phyloP scores from a whole-genome alignment of 148 eudicot genomes.

The Cornus controversa region DNA sequence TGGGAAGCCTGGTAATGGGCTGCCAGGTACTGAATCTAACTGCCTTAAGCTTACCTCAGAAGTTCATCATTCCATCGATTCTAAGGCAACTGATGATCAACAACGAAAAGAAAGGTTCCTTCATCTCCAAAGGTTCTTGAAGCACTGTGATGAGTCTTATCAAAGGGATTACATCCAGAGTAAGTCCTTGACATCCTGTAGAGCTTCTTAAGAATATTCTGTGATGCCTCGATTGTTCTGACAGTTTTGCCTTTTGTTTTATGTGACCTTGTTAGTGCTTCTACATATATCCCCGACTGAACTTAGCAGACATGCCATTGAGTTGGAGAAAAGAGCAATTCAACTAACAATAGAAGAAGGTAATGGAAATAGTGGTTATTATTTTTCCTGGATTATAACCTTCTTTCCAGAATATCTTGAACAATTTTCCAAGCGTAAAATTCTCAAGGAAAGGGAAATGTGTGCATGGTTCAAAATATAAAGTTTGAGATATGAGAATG shows the following conservation, averaged over 20 bases:
- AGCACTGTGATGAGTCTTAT: slow-evolving; percentile 32
- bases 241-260: slow-evolving; percentile 9
- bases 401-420: too few relatives aligned
- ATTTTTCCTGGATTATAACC: not conserved
- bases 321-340: slow-evolving; percentile 43
- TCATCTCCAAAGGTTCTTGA: slow-evolving; percentile 38
- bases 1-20: slow-evolving; percentile 23
- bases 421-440: too few relatives aligned
- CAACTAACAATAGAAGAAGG: slow-evolving; percentile 49
- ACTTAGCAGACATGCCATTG: slow-evolving; percentile 42
- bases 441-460: too few relatives aligned
- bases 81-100: slow-evolving; percentile 21
- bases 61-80: slow-evolving; percentile 7
- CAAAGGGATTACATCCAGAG: slow-evolving; percentile 29
- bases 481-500: too few relatives aligned
- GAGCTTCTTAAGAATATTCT: not conserved
- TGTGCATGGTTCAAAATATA: too few relatives aligned
- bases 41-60: slow-evolving; percentile 22
- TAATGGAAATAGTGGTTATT: not conserved
- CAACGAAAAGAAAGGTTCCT: slow-evolving; percentile 26
- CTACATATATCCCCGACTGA: slow-evolving; percentile 33
- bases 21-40: slow-evolving; percentile 14
- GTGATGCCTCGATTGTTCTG: not conserved
- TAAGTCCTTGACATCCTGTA: slow-evolving; percentile 16
- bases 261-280: slow-evolving; percentile 26